These are phyloP conservation scores for Acrodontium crateriforme DNA, from an alignment of 2,329 filamentous ascomycete species.

Conservation along the genomic window DNA sequence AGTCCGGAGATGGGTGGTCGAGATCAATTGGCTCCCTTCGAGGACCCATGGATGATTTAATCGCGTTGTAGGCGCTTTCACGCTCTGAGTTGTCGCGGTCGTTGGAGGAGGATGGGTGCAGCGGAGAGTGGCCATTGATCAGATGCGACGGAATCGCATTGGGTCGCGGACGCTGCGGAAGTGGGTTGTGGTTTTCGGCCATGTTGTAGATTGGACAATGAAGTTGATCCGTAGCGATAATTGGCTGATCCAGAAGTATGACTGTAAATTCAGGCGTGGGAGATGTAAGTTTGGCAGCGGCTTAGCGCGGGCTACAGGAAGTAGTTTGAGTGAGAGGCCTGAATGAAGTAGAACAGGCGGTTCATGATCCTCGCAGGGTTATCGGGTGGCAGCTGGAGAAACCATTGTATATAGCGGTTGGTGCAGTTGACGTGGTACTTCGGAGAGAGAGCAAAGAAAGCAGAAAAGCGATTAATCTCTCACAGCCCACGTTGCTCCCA, in stretches of 20 bases:
- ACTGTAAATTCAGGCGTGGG: conserved; percentile 1
- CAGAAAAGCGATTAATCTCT: too few species aligned
- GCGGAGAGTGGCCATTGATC: conserved; percentile 41
- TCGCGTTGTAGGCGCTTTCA: conserved; percentile 44
- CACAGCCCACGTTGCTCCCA: too few species aligned
- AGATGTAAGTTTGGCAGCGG: conserved; percentile 1
- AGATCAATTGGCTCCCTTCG: conserved; percentile 31
- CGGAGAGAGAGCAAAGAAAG: too few species aligned
- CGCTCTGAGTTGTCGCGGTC: conserved; percentile 37
- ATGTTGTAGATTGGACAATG: too few species aligned
- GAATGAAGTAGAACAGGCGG: conserved; percentile 23
- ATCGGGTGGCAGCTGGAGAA: too few species aligned
- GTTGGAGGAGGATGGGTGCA: conserved; percentile 30
- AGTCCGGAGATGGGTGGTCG: conserved; percentile 7
- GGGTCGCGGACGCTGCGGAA: conserved; percentile 27
- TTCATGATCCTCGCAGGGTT: conserved; percentile 13
- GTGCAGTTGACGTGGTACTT: too few species aligned
- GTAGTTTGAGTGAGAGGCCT: conserved; percentile 22
- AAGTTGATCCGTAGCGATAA: conserved; percentile 2
- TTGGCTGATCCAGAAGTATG: too few species aligned
- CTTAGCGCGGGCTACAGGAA: conserved; percentile 16
- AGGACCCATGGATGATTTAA: conserved; percentile 41
- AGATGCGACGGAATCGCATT: conserved; percentile 44
- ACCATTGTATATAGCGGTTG: too few species aligned
- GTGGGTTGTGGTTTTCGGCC: too few species aligned